A percentile compares a stretch with the other conserved stretches of the same genome.
These are phyloP conservation scores for Cladophialophora carrionii DNA, from an alignment of 2,329 filamentous ascomycete species.

Conservation along the genomic window DNA sequence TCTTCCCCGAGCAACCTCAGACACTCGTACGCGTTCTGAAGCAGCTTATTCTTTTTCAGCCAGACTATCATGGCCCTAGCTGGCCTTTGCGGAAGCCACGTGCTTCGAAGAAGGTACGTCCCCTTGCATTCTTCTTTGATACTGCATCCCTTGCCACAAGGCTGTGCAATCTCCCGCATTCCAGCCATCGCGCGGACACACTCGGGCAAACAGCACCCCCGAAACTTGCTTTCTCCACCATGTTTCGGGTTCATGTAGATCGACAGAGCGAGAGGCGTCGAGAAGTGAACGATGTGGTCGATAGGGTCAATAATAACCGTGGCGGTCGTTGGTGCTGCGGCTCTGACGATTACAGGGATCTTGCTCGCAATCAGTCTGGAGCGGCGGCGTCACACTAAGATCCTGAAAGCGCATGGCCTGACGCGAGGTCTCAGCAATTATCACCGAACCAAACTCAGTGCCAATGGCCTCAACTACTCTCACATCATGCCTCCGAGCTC, in stretches of 20 bases:
- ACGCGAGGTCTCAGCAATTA: conserved; percentile 28
- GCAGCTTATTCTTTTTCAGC: neutral
- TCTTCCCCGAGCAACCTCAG: neutral
- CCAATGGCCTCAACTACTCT: conserved; percentile 33
- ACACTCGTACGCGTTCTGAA: neutral
- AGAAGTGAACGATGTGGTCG: conserved; percentile 33
- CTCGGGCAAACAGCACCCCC: conserved; percentile 13
- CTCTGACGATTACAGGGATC: conserved; percentile 26
- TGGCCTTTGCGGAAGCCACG: neutral
- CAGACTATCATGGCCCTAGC: neutral
- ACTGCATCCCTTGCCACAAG: conserved; percentile 25
- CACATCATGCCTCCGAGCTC: conserved; percentile 27
- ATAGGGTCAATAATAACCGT: conserved; percentile 32
- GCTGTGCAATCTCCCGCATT: conserved; percentile 33
- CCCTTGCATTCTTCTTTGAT: conserved; percentile 11
- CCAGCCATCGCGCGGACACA: conserved; percentile 9
- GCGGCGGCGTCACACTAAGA: conserved; percentile 29
- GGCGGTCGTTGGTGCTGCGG: conserved; percentile 26
- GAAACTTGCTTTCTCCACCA: conserved; percentile 17
- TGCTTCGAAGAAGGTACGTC: conserved; percentile 6
- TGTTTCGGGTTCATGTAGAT: conserved; percentile 16
- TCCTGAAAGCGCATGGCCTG: conserved; percentile 25
- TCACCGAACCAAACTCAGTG: conserved; percentile 34
- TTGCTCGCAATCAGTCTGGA: conserved; percentile 30
- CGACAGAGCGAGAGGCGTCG: conserved; percentile 3